Conservation (phyloP, 148 eudicot species). For the Spergularia marina region DNA sequence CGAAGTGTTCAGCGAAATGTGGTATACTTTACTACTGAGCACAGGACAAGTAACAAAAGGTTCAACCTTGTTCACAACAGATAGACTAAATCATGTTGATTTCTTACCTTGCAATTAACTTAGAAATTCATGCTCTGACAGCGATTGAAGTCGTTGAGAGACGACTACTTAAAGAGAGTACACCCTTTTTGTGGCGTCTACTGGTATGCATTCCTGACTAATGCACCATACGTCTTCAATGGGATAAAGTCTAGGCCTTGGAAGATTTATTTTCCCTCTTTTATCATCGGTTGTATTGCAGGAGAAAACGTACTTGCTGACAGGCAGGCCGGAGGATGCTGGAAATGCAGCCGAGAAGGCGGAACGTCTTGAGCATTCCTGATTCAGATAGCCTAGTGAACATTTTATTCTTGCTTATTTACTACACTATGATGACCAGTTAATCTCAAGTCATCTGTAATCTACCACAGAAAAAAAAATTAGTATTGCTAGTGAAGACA, state of each 20-base stretch:
- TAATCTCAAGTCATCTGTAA: too few species aligned
- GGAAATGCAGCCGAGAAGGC: constrained; percentile 47
- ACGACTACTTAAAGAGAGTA: constrained; percentile 54
- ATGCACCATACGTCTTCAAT: background rate
- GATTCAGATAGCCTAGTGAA: constrained; percentile 25
- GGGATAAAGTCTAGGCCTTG: too few species aligned
- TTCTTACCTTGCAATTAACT: background rate
- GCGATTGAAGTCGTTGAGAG: constrained; percentile 52
- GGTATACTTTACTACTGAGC: constrained; percentile 57
- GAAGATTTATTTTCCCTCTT: too few species aligned
- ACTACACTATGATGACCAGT: too few species aligned
- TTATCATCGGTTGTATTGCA: too few species aligned
- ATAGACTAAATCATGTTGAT: background rate
- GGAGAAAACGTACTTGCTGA: too few species aligned
- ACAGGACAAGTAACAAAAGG: constrained; percentile 67
- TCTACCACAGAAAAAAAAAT: too few species aligned
- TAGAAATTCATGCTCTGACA: constrained; percentile 18
- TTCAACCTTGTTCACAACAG: constrained; percentile 11
- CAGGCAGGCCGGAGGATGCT: constrained; percentile 22
- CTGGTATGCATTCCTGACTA: constrained; percentile 40
- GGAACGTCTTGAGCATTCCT: constrained; percentile 45
- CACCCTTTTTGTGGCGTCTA: constrained; percentile 79
- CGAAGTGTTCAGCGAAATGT: constrained; percentile 80
- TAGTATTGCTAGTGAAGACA: too few species aligned
- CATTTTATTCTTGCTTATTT: background rate